Evolutionary conservation across 1,284 basidiomycete species (phyloP).

Genomic region (Trichosporon coremiiforme): DNA sequence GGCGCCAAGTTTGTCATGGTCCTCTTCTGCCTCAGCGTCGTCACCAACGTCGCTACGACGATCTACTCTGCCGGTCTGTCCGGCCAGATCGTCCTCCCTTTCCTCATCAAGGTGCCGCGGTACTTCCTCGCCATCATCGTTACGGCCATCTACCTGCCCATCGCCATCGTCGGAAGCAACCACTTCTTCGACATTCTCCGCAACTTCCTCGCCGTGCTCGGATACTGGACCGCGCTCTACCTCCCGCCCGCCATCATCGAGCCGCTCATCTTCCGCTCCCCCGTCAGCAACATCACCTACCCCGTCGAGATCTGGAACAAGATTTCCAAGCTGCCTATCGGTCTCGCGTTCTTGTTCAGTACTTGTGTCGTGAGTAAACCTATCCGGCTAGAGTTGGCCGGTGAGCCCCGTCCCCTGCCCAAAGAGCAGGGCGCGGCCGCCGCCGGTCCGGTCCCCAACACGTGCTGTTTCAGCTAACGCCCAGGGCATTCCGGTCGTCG

Average conservation of each 20-base stretch:
- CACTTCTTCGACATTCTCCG: constrained; percentile 50
- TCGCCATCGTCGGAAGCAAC: constrained; percentile 49
- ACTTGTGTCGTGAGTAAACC: constrained; percentile 42
- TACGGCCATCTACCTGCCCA: constrained; percentile 66
- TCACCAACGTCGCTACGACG: constrained; percentile 78
- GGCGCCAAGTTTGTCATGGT: constrained; percentile 82
- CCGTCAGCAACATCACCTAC: constrained; percentile 46
- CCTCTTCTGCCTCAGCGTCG: constrained; percentile 62
- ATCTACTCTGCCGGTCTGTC: constrained; percentile 83
- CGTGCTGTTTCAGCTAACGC: constrained; percentile 7
- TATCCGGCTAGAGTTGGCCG: neutral
- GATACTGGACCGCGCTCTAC: constrained; percentile 56
- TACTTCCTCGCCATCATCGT: constrained; percentile 82
- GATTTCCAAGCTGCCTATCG: constrained; percentile 49
- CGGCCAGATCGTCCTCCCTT: constrained; percentile 75
- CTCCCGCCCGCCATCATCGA: constrained; percentile 52
- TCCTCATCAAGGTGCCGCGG: constrained; percentile 66
- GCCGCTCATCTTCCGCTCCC: constrained; percentile 52
- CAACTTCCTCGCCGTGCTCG: constrained; percentile 54
- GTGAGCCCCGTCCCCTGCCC: neutral
- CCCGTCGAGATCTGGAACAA: constrained; percentile 50
- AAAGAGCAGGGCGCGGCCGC: neutral
- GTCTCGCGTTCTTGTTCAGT: constrained; percentile 44
- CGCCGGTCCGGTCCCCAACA: neutral
- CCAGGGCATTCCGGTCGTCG: constrained; percentile 50